Conservation (phyloP, 139 green algal genomes). For the Chlamydomonas sphaeroides region DNA sequence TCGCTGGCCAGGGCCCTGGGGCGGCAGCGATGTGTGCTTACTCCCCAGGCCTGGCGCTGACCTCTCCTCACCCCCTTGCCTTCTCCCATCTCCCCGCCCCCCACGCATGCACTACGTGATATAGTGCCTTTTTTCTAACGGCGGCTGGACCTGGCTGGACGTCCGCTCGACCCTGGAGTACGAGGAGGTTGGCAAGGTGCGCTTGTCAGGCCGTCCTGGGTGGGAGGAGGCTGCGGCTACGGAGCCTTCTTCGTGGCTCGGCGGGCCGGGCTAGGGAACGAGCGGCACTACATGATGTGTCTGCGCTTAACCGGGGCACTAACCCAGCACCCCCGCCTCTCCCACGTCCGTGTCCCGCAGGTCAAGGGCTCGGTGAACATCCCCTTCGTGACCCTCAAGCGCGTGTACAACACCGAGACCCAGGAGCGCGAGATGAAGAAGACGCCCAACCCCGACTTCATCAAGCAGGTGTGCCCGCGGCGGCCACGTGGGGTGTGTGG, state of each 20-base stretch:
- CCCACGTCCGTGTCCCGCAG: no score
- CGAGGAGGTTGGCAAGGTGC: slow-evolving; percentile 80
- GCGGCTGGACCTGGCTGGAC: slow-evolving; percentile 83
- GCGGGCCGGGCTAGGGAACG: no score
- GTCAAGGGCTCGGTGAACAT: slow-evolving; percentile 76
- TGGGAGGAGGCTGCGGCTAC: no score
- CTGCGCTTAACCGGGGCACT: no score
- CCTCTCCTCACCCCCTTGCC: background rate
- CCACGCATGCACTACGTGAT: background rate
- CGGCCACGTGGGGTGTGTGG: no score
- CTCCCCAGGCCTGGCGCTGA: no score
- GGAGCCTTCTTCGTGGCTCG: no score
- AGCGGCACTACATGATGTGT: no score
- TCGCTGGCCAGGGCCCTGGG: no score
- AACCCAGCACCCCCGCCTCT: no score
- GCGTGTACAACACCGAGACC: slow-evolving; percentile 61
- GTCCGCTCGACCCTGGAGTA: slow-evolving; percentile 76
- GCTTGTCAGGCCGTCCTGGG: no score
- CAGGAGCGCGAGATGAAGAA: slow-evolving; percentile 63
- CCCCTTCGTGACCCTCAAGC: slow-evolving; percentile 53
- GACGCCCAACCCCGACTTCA: slow-evolving; percentile 56
- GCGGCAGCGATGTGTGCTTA: no score
- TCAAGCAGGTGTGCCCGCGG: slow-evolving; percentile 48
- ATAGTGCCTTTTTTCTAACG: slow-evolving; percentile 63
- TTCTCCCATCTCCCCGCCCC: background rate